Evolutionary conservation across 352 stramenopile species (phyloP), one percentile per base, ranked within the genome.

Genomic region (Peronospora belbahrii): DNA sequence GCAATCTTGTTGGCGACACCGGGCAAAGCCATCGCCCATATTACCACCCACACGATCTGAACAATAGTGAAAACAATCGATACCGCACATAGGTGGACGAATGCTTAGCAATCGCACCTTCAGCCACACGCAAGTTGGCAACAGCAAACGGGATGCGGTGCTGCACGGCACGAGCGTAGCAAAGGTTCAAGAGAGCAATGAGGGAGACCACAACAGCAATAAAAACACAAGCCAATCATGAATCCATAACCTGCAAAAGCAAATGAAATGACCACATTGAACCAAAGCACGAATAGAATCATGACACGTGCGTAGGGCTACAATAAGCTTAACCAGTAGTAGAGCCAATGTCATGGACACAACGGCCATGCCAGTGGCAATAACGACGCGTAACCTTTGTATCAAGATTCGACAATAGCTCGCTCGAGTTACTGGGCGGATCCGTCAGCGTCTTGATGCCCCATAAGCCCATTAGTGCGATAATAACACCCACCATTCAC

Each of bases 111-210:
- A 98, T 90, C 3, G 90, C 91, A 9, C 74, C 77, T 19, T 91
- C 73, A 1, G 85, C 92, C 7, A 93, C 85, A 15, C 74, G 68
- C 25, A 98, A 62, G 59, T 97, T 98, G 14, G 90, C 85, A 9
- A 88, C 79, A 3, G 93, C 93, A 60, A 97, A 98, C 18, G 92
- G 88, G 54, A 98, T 97, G 28, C 87, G 83, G 67, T 95, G 49
- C 79, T 81, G 57, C 31, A 94, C 81, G 1, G 74, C 65, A 22
- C 70, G 83, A 5, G 85, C 74, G 70, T 97, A 97, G 68, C 83
- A 94, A 38, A 91, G 48, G 41, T 71, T 80, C 30, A 94, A 47
- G 37, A 91, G 42, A 1, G 64, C 78, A 43, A 91, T 64, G 24
- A 92, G 63, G 10, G 49, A 20, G 15, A 65, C 72, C 30, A 94